These are phyloP conservation scores for Mycena citricolor DNA, from an alignment of 1,284 basidiomycete species.

Conservation along the genomic window DNA sequence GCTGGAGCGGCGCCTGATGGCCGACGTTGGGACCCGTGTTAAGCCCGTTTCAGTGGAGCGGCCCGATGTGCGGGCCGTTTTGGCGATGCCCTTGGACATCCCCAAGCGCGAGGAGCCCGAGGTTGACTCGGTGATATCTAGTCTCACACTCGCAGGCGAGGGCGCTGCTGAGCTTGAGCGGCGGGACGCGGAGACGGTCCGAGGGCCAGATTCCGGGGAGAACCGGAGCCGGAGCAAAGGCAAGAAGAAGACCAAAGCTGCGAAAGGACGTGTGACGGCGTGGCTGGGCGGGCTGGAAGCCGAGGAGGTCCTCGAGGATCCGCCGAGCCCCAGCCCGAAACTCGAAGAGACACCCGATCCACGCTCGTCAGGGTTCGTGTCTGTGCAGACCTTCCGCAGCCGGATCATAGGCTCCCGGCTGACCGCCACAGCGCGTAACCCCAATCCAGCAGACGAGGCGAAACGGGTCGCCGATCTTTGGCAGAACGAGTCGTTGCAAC, in stretches of 20 bases:
- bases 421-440: too few relatives aligned
- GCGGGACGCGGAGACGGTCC: conserved; percentile 20
- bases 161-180: conserved; percentile 24
- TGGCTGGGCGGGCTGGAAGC: conserved; percentile 69
- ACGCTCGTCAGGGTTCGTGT: conserved; percentile 71
- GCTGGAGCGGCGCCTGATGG: conserved; percentile 48
- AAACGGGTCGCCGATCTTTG: conserved; percentile 39
- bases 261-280: conserved; percentile 71
- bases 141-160: conserved; percentile 62
- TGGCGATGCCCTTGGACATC: conserved; percentile 44
- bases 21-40: conserved; percentile 55
- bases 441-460: conserved; percentile 35
- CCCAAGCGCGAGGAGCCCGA: conserved; percentile 45
- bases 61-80: conserved; percentile 50
- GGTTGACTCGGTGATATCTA: conserved; percentile 74
- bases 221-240: conserved; percentile 45
- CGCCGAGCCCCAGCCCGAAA: conserved; percentile 16
- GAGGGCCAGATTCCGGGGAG: conserved; percentile 33
- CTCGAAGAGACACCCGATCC: conserved; percentile 49
- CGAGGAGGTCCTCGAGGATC: conserved; percentile 36
- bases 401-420: conserved; percentile 12
- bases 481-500: conserved; percentile 27
- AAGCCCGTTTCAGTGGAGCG: conserved; percentile 26
- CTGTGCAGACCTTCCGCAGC: conserved; percentile 52
- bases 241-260: conserved; percentile 42